A percentile compares a stretch with the other conserved stretches of the same genome.
phyloP scores from a whole-genome alignment of 352 stramenopile genomes.

The Phytophthora agathidicida region DNA sequence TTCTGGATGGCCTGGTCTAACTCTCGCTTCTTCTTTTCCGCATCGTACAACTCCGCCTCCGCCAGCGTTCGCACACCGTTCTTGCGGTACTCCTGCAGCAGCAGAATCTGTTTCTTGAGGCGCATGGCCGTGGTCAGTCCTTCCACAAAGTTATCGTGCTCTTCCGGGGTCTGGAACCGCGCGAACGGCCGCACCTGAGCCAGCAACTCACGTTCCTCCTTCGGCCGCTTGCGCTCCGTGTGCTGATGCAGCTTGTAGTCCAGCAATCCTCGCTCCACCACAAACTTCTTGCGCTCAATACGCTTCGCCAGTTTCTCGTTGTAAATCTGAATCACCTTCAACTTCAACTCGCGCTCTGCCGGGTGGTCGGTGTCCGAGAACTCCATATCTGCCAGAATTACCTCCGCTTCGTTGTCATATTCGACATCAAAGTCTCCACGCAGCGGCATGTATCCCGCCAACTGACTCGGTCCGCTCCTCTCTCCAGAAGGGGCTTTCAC shows the following conservation, averaged over 20 bases:
- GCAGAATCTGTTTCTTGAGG: conserved; percentile 95
- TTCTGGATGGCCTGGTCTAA: conserved; percentile 90
- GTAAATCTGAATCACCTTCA: conserved; percentile 97
- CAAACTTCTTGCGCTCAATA: conserved; percentile 92
- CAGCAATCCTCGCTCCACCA: conserved; percentile 89
- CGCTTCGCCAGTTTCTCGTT: conserved; percentile 96
- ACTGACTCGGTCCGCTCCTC: conserved; percentile 29
- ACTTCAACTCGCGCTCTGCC: conserved; percentile 94
- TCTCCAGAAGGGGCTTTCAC: conserved; percentile 25
- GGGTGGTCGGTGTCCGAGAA: conserved; percentile 90
- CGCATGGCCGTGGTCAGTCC: conserved; percentile 91
- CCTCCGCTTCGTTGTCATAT: conserved; percentile 97
- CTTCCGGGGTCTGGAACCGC: conserved; percentile 92
- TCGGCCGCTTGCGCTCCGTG: conserved; percentile 88
- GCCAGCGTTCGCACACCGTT: conserved; percentile 94
- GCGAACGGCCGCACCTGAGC: conserved; percentile 95
- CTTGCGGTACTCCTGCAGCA: conserved; percentile 96
- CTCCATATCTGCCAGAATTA: conserved; percentile 97
- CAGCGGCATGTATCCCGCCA: conserved; percentile 96
- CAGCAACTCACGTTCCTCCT: conserved; percentile 95
- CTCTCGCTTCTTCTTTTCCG: conserved; percentile 94
- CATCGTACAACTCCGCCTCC: conserved; percentile 95
- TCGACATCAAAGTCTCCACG: conserved; percentile 98
- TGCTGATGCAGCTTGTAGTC: conserved; percentile 95
- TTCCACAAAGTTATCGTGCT: conserved; percentile 94